Evolutionary conservation across 176 grass and related monocot species (phyloP).

Genomic region (Chloris gayana): DNA sequence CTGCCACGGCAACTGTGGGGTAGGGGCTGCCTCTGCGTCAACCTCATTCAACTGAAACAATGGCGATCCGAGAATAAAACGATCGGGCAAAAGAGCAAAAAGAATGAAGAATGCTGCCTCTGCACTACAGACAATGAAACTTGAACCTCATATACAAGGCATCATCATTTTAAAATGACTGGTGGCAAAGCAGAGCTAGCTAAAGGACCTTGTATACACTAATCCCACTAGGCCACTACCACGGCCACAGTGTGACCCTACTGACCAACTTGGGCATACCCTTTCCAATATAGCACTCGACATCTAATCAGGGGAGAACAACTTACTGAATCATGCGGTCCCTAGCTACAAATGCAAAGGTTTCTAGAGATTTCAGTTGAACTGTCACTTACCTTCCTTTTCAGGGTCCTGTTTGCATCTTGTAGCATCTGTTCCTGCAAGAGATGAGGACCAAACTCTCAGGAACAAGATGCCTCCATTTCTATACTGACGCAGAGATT

Average conservation of each 20-base stretch:
- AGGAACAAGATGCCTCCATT: neutral
- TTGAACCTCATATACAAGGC: neutral
- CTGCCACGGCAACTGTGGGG: constrained; percentile 12
- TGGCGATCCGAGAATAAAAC: neutral
- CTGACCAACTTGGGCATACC: neutral
- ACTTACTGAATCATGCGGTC: constrained; percentile 11
- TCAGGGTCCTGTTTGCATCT: constrained; percentile 64
- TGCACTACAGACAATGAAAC: neutral
- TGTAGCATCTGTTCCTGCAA: constrained; percentile 67
- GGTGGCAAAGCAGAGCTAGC: neutral
- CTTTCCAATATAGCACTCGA: constrained; percentile 11
- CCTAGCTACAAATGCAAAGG: constrained; percentile 24
- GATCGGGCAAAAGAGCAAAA: neutral
- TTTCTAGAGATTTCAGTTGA: constrained; percentile 16
- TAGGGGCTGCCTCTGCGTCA: constrained; percentile 7
- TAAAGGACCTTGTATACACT: neutral
- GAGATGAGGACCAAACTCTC: neutral
- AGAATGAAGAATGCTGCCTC: neutral
- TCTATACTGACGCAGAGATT: neutral
- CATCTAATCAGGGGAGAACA: neutral
- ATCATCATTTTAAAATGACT: neutral
- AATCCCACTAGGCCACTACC: neutral
- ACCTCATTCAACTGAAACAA: constrained; percentile 46
- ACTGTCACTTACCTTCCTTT: constrained; percentile 63
- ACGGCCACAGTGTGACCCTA: neutral